phyloP scores from a whole-genome alignment of 2,329 filamentous ascomycete genomes.

The Leptodontidium sp. region DNA sequence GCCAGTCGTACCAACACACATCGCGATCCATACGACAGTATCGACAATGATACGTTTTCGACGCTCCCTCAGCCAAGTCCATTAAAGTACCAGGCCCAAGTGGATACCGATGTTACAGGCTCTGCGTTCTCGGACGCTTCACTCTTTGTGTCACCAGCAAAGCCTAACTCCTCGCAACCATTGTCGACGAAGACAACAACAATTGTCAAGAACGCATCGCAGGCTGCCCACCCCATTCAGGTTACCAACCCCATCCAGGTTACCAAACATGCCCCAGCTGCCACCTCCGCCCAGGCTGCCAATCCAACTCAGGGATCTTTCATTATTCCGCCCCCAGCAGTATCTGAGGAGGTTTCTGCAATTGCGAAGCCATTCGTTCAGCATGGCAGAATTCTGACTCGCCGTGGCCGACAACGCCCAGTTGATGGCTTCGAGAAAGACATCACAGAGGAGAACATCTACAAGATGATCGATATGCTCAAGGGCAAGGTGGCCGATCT shows the following conservation, averaged over 20 bases:
- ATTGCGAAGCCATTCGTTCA: conserved; percentile 7
- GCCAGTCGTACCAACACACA: conserved; percentile 44
- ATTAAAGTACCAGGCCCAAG: conserved; percentile 62
- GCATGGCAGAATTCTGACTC: conserved; percentile 15
- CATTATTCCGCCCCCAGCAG: conserved; percentile 3
- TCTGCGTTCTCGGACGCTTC: conserved; percentile 56
- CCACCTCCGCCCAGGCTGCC: background rate
- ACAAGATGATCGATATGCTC: conserved; percentile 15
- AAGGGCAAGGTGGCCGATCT: conserved; percentile 16
- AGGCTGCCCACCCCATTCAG: background rate
- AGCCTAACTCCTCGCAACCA: conserved; percentile 51
- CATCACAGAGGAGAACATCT: conserved; percentile 18
- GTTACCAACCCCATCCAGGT: too few relatives aligned
- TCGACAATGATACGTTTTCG: conserved; percentile 6
- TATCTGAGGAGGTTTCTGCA: background rate
- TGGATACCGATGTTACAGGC: conserved; percentile 59
- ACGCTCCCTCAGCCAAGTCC: conserved; percentile 52
- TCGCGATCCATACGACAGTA: background rate
- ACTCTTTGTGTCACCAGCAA: conserved; percentile 52
- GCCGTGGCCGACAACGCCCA: conserved; percentile 12
- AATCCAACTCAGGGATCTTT: conserved; percentile 7
- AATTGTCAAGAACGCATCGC: background rate
- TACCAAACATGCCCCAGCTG: too few relatives aligned
- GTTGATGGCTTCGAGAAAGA: conserved; percentile 17
- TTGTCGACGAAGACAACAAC: background rate